These are phyloP conservation scores for Sporisorium graminicola DNA, from an alignment of 1,284 basidiomycete genomes.

Conservation along the genomic window DNA sequence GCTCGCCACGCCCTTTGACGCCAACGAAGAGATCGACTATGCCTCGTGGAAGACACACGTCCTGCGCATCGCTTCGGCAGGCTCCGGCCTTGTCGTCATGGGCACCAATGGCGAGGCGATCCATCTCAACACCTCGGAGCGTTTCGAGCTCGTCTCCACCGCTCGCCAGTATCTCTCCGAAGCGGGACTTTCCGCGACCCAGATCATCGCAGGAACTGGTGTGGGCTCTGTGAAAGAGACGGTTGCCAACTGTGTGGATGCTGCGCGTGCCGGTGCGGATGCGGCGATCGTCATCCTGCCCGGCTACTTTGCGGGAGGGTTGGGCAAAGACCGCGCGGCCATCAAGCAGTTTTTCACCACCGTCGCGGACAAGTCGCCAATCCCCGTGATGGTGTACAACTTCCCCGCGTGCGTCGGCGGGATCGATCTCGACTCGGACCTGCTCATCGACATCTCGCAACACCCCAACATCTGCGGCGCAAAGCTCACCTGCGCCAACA, in stretches of 20 bases:
- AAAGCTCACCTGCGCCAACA: constrained; percentile 86
- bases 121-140: constrained; percentile 82
- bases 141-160: constrained; percentile 77
- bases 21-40: constrained; percentile 84
- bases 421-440: constrained; percentile 86
- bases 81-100: constrained; percentile 81
- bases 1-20: constrained; percentile 85
- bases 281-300: constrained; percentile 84
- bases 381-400: constrained; percentile 91
- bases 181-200: constrained; percentile 76
- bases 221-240: constrained; percentile 84
- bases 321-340: constrained; percentile 75
- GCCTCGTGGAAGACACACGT: constrained; percentile 81
- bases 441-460: constrained; percentile 81
- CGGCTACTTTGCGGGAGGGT: constrained; percentile 85
- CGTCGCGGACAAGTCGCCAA: constrained; percentile 80
- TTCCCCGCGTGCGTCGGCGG: constrained; percentile 80
- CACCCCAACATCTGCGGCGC: constrained; percentile 90
- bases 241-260: constrained; percentile 79
- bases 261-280: constrained; percentile 85
- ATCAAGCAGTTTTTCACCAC: constrained; percentile 84
- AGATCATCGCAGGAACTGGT: constrained; percentile 85
- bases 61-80: constrained; percentile 77
- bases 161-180: constrained; percentile 81
- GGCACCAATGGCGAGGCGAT: constrained; percentile 85